Base-by-base conservation (phyloP, 2,329 filamentous ascomycete genomes). In the Neurospora sp. region DNA sequence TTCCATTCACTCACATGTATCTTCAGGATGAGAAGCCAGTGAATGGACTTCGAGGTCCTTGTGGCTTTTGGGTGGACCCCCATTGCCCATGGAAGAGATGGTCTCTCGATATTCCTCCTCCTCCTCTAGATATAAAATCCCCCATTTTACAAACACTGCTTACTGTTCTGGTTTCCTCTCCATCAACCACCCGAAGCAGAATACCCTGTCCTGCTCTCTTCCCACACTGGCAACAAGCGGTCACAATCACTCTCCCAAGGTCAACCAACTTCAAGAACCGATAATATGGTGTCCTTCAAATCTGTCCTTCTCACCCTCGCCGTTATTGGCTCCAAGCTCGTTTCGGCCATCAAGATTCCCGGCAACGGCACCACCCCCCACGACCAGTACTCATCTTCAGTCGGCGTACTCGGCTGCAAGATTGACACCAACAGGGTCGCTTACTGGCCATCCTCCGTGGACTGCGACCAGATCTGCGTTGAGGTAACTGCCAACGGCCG, bases 321-420 rank as follows among this genome's bases (percentile, higher is more conserved):
- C n/a, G n/a, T n/a, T n/a, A n/a, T n/a, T n/a, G n/a, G n/a, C n/a
- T 13, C 10, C 10, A 10, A 19, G 4, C 10, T 23, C 5, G 43
- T 1, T 52, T 23, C 42, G 1, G 66, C 8, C 5, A 38, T 66
- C 19, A 3, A 28, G 8, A n/a, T 19, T 19, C 17, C 46, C 0
- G 33, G 17, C 7, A 38, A 52, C n/a, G 68, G 75, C 69, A 78
- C 83, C 71, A 88, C 86, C 4, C 86, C 86, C 38, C 86, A 89
- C 75, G 83, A 83, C 70, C 77, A 80, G 73, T 88, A 82, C 80
- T 84, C 83, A 2, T 86, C 84, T n/a, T 86, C 84, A 6, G 77
- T 87, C 71, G 86, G 86, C 46, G 86, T 87, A 2, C 78, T 86
- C 5, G 86, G 86, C 68, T 88, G 86, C 82, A 85, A 86, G 79